phyloP scores from a whole-genome alignment of 768 basidiomycete species.

The Tricholomella constricta region DNA sequence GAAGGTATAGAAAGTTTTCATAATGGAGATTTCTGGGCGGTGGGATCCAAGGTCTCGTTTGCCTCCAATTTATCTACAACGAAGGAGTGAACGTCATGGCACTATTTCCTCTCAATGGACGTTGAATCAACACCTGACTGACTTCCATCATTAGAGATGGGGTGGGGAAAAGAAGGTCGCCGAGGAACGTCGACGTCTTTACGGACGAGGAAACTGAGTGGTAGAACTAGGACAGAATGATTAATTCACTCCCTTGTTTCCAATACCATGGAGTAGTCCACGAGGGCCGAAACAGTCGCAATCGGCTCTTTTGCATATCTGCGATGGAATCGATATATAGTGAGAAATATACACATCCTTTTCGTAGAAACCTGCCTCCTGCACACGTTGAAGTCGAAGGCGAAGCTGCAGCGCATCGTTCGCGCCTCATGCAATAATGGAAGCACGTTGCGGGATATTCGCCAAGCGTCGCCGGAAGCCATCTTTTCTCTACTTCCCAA shows the following conservation, averaged over 20 bases:
- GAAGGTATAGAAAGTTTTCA: constrained; percentile 11
- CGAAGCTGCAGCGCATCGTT: too few relatives aligned
- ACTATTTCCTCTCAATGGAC: neutral
- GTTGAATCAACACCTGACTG: neutral
- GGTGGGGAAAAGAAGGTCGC: neutral
- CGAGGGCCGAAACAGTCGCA: too few relatives aligned
- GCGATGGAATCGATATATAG: neutral
- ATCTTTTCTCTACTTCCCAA: neutral
- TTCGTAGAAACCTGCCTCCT: neutral
- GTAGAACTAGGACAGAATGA: neutral
- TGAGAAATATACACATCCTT: neutral
- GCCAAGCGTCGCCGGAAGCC: neutral
- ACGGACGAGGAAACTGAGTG: neutral
- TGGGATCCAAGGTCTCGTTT: neutral
- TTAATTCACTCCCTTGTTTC: too few relatives aligned
- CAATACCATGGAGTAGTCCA: too few relatives aligned
- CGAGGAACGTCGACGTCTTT: neutral
- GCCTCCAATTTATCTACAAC: neutral
- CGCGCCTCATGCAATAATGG: neutral
- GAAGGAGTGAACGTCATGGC: neutral
- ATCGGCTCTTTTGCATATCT: too few relatives aligned
- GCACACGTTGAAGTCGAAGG: neutral
- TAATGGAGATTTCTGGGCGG: neutral
- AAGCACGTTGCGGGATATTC: neutral
- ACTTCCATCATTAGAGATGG: too few relatives aligned